Conservation (phyloP, 176 grass and related monocot species). For the Otatea glauca region DNA sequence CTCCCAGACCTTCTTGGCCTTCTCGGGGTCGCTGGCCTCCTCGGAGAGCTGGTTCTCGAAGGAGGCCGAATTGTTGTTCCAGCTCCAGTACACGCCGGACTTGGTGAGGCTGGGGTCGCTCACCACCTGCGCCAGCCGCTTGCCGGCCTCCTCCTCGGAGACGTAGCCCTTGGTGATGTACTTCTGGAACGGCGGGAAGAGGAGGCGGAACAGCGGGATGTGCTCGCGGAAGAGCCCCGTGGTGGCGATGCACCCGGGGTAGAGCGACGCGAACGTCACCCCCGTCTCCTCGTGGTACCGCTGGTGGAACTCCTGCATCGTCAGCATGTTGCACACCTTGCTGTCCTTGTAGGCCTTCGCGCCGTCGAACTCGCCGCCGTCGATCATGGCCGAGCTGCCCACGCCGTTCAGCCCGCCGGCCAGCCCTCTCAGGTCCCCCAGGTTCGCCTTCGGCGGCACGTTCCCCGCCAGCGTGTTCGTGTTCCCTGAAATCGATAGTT, state of each 20-base stretch:
- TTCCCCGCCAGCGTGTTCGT: conserved; percentile 92
- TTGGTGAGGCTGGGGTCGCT: conserved; percentile 91
- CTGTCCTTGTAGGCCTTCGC: conserved; percentile 99
- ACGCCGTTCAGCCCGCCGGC: conserved; percentile 69
- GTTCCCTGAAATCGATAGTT: conserved; percentile 55
- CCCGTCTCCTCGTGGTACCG: conserved; percentile 93
- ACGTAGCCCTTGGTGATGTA: conserved; percentile 97
- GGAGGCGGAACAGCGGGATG: conserved; percentile 78
- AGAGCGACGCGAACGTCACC: conserved; percentile 84
- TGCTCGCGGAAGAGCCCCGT: conserved; percentile 90
- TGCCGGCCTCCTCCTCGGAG: conserved; percentile 93
- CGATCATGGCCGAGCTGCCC: conserved; percentile 79
- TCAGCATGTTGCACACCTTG: conserved; percentile 99
- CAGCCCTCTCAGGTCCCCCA: conserved; percentile 81
- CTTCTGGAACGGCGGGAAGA: conserved; percentile 98
- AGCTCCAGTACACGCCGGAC: conserved; percentile 98
- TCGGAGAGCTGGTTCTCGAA: conserved; percentile 97
- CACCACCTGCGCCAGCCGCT: conserved; percentile 92
- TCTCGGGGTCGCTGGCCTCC: conserved; percentile 85
- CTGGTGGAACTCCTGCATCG: conserved; percentile 89
- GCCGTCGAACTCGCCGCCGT: conserved; percentile 87
- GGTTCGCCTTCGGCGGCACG: conserved; percentile 96
- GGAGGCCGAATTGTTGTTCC: conserved; percentile 94
- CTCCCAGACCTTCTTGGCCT: conserved; percentile 89
- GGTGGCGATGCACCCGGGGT: conserved; percentile 96